A percentile compares a stretch with the other conserved stretches of the same genome.
Conservation (phyloP, 2,329 filamentous ascomycete genomes). For the Lasiodiplodia gonubiensis region DNA sequence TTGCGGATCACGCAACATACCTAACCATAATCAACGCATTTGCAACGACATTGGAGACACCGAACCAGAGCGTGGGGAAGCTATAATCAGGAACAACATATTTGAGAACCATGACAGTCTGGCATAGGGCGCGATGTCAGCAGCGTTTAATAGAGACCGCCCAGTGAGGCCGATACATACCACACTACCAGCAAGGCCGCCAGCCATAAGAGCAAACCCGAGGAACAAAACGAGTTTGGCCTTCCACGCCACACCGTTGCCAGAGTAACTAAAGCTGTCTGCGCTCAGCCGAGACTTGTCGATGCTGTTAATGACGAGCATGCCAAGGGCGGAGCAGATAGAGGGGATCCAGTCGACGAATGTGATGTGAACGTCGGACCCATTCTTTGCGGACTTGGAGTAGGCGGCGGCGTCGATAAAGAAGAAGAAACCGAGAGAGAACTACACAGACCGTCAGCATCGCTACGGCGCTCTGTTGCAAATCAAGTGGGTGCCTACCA, state of each 20-base stretch:
- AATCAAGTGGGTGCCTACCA: conserved; percentile 55
- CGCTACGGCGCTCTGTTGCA: neutral
- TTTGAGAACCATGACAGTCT: conserved; percentile 70
- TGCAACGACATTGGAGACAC: conserved; percentile 68
- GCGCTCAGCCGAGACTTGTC: conserved; percentile 69
- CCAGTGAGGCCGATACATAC: conserved; percentile 43
- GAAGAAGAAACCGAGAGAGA: conserved; percentile 72
- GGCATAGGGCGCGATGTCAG: conserved; percentile 4
- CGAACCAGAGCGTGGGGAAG: conserved; percentile 69
- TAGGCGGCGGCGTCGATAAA: conserved; percentile 70
- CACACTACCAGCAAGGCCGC: conserved; percentile 69
- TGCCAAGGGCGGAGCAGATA: conserved; percentile 71
- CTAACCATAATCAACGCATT: conserved; percentile 72
- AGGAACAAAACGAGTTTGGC: conserved; percentile 71
- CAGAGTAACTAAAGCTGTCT: conserved; percentile 69
- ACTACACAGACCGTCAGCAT: conserved; percentile 51
- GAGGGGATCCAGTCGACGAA: conserved; percentile 75
- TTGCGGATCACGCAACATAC: conserved; percentile 49
- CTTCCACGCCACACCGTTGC: conserved; percentile 73
- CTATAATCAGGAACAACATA: conserved; percentile 66
- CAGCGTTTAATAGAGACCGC: neutral
- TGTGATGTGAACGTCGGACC: conserved; percentile 67
- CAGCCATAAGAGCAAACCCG: conserved; percentile 72
- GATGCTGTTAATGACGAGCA: conserved; percentile 75
- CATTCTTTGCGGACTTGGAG: conserved; percentile 67